Base-by-base conservation (phyloP, 192 early-diverging fungal genomes). In the Rhizophagus sp. region DNA sequence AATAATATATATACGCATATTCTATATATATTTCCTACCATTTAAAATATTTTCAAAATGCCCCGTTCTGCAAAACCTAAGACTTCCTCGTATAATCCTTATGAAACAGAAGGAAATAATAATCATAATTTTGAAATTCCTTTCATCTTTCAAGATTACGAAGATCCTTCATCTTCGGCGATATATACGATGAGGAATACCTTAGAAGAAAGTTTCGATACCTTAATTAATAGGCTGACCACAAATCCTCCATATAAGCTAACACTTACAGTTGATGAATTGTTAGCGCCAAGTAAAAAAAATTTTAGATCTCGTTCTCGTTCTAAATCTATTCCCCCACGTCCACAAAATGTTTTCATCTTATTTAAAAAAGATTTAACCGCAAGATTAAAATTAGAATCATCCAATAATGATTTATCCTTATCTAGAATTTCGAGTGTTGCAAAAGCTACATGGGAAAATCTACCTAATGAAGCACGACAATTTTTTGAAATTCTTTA, bases 141-240 rank as follows among this genome's bases (percentile, higher is more conserved):
- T 12, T 47, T 47, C 11, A 47, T 47, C 12, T 47, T 47, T 47
- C 44, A 47, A 47, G 11, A 47, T 47, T 47, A 12, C 1, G 12
- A 12, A 2, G 0, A 47, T 47, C 12, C 44, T 0, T 47, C 44
- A 0, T 2, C 44, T 0, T 47, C 44, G 0, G n/a, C n/a, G n/a
- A n/a, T n/a, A n/a, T n/a, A n/a, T n/a, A n/a, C n/a, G n/a, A n/a
- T 12, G 1, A 41, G 8, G 5, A 1, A 47, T 47, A 12, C 11
- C 11, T 47, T 12, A 0, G 2, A 47, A 0, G 44, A 47, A 12
- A 12, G 4, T 2, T 12, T 47, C 1, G 44, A 47, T 47, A 12
- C 44, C 2, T 12, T 47, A 2, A 47, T 47, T 12, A 47, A 3
- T 0, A 10, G 44, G 2, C 1, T 47, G 1, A 47, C 10, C 2